Percentiles rank a stretch among this genome's conserved stretches.
phyloP scores from a whole-genome alignment of 2,329 filamentous ascomycete species.

The Botrytis fabae region DNA sequence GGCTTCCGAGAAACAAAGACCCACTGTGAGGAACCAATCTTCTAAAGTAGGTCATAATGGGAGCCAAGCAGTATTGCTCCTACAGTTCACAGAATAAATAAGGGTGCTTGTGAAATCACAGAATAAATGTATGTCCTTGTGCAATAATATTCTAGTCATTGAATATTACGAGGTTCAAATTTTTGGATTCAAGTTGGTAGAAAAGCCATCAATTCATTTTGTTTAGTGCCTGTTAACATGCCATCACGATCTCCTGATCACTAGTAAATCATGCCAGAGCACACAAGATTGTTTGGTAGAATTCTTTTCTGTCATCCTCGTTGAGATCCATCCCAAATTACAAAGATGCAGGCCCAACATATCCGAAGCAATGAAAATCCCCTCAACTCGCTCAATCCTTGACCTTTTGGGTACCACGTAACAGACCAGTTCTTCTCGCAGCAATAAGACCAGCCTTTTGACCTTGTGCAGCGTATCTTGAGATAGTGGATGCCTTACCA shows the following conservation, averaged over 20 bases:
- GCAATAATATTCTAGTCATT: neutral
- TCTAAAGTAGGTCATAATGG: neutral
- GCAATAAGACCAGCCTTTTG: constrained; percentile 99
- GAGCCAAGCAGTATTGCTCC: neutral
- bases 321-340: constrained; percentile 41
- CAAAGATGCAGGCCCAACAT: constrained; percentile 42
- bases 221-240: constrained; percentile 21
- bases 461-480: constrained; percentile 94
- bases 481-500: constrained; percentile 99
- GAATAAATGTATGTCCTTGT: neutral
- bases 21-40: neutral
- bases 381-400: constrained; percentile 71
- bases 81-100: neutral
- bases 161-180: neutral
- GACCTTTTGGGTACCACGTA: constrained; percentile 99
- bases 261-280: constrained; percentile 21
- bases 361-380: constrained; percentile 40
- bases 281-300: constrained; percentile 26
- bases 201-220: constrained; percentile 24
- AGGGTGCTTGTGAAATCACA: neutral
- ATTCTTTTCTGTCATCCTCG: constrained; percentile 40
- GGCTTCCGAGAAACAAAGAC: constrained; percentile 20
- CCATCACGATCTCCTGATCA: constrained; percentile 25
- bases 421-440: constrained; percentile 98
- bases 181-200: constrained; percentile 1